Percentiles rank a stretch among this genome's conserved stretches.
Conservation (phyloP, 2,329 filamentous ascomycete species). For the Plenodomus biglobosus region DNA sequence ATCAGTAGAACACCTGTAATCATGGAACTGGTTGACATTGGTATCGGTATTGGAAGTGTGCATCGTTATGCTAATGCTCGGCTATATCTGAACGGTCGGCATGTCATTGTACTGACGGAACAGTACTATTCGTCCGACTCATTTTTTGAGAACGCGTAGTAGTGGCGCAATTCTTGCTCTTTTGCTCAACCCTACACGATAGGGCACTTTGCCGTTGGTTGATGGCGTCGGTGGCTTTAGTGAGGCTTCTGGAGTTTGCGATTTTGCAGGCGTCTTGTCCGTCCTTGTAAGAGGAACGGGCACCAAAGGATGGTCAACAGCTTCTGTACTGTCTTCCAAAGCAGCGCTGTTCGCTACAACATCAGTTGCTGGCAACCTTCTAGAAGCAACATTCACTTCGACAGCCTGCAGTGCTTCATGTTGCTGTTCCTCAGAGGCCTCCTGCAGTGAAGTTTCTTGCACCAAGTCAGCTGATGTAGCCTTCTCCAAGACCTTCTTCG, state of each 20-base stretch:
- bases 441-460: conserved; percentile 5
- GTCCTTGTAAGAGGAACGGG: not conserved
- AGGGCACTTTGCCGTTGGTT: conserved; percentile 45
- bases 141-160: conserved; percentile 52
- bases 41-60: conserved; percentile 8
- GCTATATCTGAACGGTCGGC: conserved; percentile 6
- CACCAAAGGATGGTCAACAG: not conserved
- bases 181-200: conserved; percentile 54
- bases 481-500: conserved; percentile 24
- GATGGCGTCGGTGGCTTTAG: conserved; percentile 18
- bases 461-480: conserved; percentile 2
- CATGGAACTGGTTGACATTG: conserved; percentile 2
- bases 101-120: conserved; percentile 1
- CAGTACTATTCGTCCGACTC: not conserved
- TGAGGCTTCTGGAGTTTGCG: conserved; percentile 11
- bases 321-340: not conserved
- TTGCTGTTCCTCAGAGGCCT: not conserved
- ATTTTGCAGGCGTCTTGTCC: not conserved
- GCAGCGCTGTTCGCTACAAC: not conserved
- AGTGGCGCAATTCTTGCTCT: conserved; percentile 52
- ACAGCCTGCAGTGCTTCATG: conserved; percentile 4
- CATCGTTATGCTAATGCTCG: conserved; percentile 10
- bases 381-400: conserved; percentile 1
- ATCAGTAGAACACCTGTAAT: not conserved
- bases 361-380: not conserved